Conservation (phyloP, 768 basidiomycete genomes). For the Mycena maculata region DNA sequence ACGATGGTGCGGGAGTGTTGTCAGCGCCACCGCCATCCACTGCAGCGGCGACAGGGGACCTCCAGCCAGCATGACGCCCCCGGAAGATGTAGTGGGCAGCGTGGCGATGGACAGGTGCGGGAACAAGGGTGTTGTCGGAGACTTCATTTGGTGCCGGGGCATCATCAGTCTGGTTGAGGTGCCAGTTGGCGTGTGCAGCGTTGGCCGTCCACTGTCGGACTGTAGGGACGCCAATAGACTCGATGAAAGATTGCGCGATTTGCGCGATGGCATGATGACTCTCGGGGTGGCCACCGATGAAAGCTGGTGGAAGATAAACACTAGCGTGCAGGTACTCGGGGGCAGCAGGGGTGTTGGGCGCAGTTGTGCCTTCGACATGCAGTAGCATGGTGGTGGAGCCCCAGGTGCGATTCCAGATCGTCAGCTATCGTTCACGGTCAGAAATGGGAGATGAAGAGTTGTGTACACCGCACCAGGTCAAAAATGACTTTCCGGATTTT, state of each 20-base stretch:
- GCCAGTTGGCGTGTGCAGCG: background rate
- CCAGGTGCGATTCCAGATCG: conserved; percentile 7
- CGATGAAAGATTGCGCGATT: conserved; percentile 13
- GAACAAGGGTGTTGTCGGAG: background rate
- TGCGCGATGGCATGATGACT: background rate
- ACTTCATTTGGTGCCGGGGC: background rate
- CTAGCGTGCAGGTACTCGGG: conserved; percentile 10
- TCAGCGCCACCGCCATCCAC: too few species aligned
- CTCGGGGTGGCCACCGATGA: background rate
- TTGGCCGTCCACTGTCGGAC: background rate
- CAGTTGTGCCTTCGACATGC: conserved; percentile 11
- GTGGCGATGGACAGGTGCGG: background rate
- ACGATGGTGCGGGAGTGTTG: background rate
- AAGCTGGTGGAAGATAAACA: conserved; percentile 1
- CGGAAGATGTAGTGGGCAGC: background rate
- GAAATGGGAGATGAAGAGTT: background rate
- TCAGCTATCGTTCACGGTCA: too few species aligned
- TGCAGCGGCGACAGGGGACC: background rate
- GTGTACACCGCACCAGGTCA: conserved; percentile 1
- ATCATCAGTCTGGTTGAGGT: background rate
- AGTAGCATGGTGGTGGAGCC: conserved; percentile 18
- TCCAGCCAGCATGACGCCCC: background rate
- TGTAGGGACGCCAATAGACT: conserved; percentile 14
- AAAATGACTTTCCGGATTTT: background rate
- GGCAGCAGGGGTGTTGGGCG: background rate